These are phyloP conservation scores for Dactylella cylindrospora DNA, from an alignment of 2,329 filamentous ascomycete species.

Conservation along the genomic window DNA sequence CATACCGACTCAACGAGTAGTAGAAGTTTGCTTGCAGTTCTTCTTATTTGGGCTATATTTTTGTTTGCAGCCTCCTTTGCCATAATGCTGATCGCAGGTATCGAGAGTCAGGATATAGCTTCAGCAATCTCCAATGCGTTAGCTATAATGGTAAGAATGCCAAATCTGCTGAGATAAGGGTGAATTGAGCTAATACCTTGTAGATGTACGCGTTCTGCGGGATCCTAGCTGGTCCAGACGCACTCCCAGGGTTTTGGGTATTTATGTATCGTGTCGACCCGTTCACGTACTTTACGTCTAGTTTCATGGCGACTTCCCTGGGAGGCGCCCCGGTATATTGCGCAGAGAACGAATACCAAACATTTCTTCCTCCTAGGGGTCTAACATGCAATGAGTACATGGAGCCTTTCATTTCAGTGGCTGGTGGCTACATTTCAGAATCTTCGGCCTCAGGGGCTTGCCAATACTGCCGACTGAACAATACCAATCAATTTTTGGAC, in stretches of 20 bases:
- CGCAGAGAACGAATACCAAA: conserved; percentile 67
- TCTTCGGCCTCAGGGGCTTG: conserved; percentile 57
- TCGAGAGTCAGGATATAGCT: conserved; percentile 72
- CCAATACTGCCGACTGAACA: conserved; percentile 58
- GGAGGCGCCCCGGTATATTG: conserved; percentile 68
- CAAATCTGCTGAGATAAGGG: conserved; percentile 67
- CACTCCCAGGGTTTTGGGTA: conserved; percentile 74
- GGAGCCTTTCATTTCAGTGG: conserved; percentile 50
- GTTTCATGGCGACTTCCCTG: conserved; percentile 69
- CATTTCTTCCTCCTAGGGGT: conserved; percentile 62
- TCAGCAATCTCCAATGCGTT: conserved; percentile 74
- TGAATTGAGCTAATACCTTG: conserved; percentile 1
- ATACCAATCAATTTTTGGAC: conserved; percentile 60
- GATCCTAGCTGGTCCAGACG: conserved; percentile 66
- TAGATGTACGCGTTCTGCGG: conserved; percentile 51
- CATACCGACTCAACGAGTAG: conserved; percentile 63
- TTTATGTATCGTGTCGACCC: conserved; percentile 83
- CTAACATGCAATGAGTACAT: conserved; percentile 65
- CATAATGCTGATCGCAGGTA: conserved; percentile 72
- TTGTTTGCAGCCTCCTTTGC: conserved; percentile 80
- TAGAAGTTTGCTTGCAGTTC: conserved; percentile 75
- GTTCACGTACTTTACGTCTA: conserved; percentile 78
- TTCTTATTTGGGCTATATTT: conserved; percentile 73
- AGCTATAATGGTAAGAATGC: conserved; percentile 63
- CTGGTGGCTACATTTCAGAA: conserved; percentile 61